These are phyloP conservation scores for Russula ochroleuca DNA, from an alignment of 768 basidiomycete species.

Conservation along the genomic window DNA sequence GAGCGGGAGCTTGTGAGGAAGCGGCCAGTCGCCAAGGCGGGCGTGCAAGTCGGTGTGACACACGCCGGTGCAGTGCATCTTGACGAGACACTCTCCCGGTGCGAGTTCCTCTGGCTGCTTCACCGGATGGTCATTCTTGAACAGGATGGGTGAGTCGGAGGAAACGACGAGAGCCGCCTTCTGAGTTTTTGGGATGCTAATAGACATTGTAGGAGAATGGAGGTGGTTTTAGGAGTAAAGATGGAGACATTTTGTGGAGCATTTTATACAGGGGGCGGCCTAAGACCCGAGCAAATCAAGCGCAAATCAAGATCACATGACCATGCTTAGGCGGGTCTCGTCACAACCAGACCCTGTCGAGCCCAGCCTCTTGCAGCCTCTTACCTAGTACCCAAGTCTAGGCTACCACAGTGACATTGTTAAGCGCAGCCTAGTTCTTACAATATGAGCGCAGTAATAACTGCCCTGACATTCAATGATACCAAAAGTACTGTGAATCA, in stretches of 20 bases:
- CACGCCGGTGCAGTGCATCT: slow-evolving; percentile 74
- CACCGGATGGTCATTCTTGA: slow-evolving; percentile 51
- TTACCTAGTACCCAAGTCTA: too few species aligned
- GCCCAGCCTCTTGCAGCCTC: too few species aligned
- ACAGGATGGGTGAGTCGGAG: slow-evolving; percentile 33
- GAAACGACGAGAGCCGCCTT: slow-evolving; percentile 40
- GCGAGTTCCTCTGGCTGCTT: slow-evolving; percentile 50
- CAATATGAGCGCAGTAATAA: too few species aligned
- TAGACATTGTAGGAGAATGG: slow-evolving; percentile 21
- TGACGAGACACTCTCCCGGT: slow-evolving; percentile 71
- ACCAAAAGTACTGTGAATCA: too few species aligned
- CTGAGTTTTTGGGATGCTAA: slow-evolving; percentile 41
- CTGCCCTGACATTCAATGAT: too few species aligned
- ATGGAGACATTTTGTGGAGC: background rate
- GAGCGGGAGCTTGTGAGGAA: slow-evolving; percentile 57
- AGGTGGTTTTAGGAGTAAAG: background rate
- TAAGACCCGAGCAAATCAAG: too few species aligned
- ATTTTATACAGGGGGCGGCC: slow-evolving; percentile 2
- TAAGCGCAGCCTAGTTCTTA: too few species aligned
- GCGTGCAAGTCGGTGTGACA: slow-evolving; percentile 85
- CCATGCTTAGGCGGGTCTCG: background rate
- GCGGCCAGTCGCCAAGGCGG: slow-evolving; percentile 74
- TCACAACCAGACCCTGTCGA: background rate
- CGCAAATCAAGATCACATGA: background rate
- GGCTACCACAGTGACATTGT: too few species aligned